Evolutionary conservation across 2,329 filamentous ascomycete species (phyloP).

Genomic region (Fusarium fujikuroi): DNA sequence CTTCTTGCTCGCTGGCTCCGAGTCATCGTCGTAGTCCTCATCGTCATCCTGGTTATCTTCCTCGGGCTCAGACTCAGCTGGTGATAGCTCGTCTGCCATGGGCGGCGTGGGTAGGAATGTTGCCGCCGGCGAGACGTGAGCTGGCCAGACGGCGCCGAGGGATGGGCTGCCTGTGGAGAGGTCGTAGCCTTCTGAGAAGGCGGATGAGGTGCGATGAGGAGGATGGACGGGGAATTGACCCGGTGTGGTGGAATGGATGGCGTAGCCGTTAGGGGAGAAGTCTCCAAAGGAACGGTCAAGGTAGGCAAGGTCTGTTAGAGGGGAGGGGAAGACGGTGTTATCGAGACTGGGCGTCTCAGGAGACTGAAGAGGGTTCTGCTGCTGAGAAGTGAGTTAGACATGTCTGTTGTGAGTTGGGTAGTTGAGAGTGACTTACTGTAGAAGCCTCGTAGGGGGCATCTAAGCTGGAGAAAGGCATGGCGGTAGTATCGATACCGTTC

Average conservation of each 20-base stretch:
- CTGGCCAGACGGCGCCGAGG: constrained; percentile 33
- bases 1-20: constrained; percentile 25
- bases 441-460: constrained; percentile 36
- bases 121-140: constrained; percentile 37
- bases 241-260: constrained; percentile 26
- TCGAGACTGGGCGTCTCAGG: constrained; percentile 41
- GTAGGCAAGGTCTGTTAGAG: constrained; percentile 40
- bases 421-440: constrained; percentile 27
- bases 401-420: neutral
- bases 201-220: constrained; percentile 28
- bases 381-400: neutral
- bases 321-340: constrained; percentile 40
- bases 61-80: constrained; percentile 27
- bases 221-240: constrained; percentile 34
- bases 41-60: constrained; percentile 33
- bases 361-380: constrained; percentile 37
- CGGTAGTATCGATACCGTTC: constrained; percentile 26
- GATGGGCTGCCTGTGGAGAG: constrained; percentile 31
- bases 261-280: constrained; percentile 34
- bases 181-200: constrained; percentile 38
- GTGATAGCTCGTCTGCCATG: constrained; percentile 40
- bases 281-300: constrained; percentile 39
- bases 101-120: constrained; percentile 42
- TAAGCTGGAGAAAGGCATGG: constrained; percentile 38
- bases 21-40: constrained; percentile 24